A percentile compares a stretch with the other conserved stretches of the same genome.
These are phyloP conservation scores for Trichoderma koningiopsis DNA, from an alignment of 2,329 filamentous ascomycete genomes.

Conservation along the genomic window DNA sequence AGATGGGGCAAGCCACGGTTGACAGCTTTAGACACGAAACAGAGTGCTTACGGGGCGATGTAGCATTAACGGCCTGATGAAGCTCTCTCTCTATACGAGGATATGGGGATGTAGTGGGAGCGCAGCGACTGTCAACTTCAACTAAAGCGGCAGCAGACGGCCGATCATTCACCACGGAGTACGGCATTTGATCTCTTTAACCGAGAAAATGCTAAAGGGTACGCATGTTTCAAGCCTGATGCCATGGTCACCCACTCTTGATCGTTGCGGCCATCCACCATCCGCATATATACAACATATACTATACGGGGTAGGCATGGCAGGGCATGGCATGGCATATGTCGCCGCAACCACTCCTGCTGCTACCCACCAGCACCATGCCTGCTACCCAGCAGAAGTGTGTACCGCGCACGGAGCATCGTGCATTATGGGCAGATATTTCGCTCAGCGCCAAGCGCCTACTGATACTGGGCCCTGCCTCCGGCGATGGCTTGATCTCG, in stretches of 20 bases:
- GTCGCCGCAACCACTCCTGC: not conserved
- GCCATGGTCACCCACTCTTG: constrained; percentile 17
- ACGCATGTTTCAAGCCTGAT: not conserved
- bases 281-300: not conserved
- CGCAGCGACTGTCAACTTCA: not conserved
- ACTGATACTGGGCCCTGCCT: constrained; percentile 19
- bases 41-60: not conserved
- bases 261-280: not conserved
- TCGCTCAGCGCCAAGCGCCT: constrained; percentile 25
- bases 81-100: constrained; percentile 16
- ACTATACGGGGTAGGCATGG: not conserved
- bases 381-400: not conserved
- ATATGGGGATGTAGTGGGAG: not conserved
- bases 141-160: not conserved
- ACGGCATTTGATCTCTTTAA: not conserved
- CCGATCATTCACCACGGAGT: constrained; percentile 1
- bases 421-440: constrained; percentile 19
- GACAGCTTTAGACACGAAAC: not conserved
- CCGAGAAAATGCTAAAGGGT: not conserved
- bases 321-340: not conserved
- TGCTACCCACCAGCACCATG: constrained; percentile 12
- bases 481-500: constrained; percentile 21
- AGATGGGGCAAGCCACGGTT: not conserved
- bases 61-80: not conserved
- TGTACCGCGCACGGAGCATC: constrained; percentile 3